Base-by-base conservation (phyloP, 2,329 filamentous ascomycete genomes). In the Monilinia polystroma region DNA sequence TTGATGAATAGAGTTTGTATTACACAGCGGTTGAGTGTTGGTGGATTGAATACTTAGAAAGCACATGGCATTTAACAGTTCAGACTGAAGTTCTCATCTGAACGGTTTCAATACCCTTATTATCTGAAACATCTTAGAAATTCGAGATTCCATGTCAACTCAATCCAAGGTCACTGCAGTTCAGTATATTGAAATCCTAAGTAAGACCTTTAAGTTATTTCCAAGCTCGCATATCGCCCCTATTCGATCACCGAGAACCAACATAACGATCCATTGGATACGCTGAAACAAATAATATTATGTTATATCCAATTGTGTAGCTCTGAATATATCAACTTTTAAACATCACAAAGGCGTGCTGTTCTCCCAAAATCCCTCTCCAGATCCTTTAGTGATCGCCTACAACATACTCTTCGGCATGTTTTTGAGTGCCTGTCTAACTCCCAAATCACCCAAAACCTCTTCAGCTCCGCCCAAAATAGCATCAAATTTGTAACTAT, bases 401-500 rank as follows among this genome's bases (percentile, higher is more conserved):
- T 87, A 95, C 77, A 96, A 77, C 84, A 91, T 92, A 35, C 90
- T 86, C 80, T 94, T 94, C 41, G 92, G 92, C 82, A 96, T 93
- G 71, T 86, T 84, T 78, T 89, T 91, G 82, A 95, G 87, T 29
- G 92, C 92, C 79, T 96, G 92, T 70, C 91, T 83, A 1, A 96
- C 91, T 11, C 91, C 92, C 64, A 96, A 77, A 79, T 96, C 92
- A 6, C 85, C 90, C 67, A 96, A 77, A 68, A 96, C 88, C 80
- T 96, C 92, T 65, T 96, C 92, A 1, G 91, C 90, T 14, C 92
- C 92, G 67, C 92, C 92, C 35, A 94, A 78, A 67, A 91, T 90
- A 29, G 89, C 84, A 77, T 91, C 88, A 66, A 91, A 95, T 80
- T 95, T 95, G 57, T 76, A 76, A 1, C 70, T 73, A 18, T 10